Evolutionary conservation across 805 yeast genomes (phyloP), one percentile per base, ranked within the genome.

Genomic region (Huiozyma sinensis): DNA sequence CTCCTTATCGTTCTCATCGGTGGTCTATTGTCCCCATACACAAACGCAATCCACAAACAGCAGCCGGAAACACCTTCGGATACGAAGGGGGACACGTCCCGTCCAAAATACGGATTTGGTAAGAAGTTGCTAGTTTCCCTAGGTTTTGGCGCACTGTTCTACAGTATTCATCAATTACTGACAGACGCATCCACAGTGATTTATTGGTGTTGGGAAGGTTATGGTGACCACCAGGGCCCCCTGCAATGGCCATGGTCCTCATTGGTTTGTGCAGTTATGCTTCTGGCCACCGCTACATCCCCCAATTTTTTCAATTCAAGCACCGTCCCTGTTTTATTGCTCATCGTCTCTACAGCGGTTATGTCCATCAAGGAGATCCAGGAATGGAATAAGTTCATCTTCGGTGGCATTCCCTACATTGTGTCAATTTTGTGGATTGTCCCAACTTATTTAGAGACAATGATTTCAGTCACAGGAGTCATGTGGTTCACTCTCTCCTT

Each of bases 201-300:
- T n/a, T 70, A 81, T 39, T 92, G 97, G 97, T 77, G 79, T n/a
- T 92, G 97, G 97, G 83, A 81, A 48, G 98, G 98, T 1, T 90
- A 73, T 60, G 95, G 95, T 36, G 69, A 85, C n/a, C 66, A 68
- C 4, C 96, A 97, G 8, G 72, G 83, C 4, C 94, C 97, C 9
- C 77, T 88, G 38, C 87, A 95, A 30, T 70, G 64, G 62, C 67
- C 67, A 29, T 62, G 64, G 61, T 90, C 94, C 40, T 73, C 81
- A 7, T 48, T 83, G 28, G 75, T 85, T 28, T 72, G 89, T 47
- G 57, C 67, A 8, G 74, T 77, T 6, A 71, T 83, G 70, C 62
- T 75, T 9, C 41, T 71, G 3, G 95, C 95, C 37, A 64, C 70
- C 7, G 68, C 72, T 47, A 49, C 56, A 2, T 46, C 56, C 17